These are phyloP conservation scores for Penicillium sp. DNA, from an alignment of 2,329 filamentous ascomycete genomes.

Conservation along the genomic window DNA sequence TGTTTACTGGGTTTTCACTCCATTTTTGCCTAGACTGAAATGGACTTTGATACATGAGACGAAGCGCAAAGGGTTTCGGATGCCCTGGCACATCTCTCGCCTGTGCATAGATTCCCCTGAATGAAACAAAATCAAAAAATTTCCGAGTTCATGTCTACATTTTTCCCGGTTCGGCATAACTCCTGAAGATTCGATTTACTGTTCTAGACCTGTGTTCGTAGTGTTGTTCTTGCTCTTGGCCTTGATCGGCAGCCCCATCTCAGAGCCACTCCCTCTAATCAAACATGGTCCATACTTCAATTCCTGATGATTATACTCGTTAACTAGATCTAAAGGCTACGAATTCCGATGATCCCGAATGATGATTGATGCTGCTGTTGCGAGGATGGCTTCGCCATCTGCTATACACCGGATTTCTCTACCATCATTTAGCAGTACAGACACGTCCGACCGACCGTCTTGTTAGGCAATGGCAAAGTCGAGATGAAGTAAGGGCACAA, in stretches of 20 bases:
- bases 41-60: slow-evolving; percentile 41
- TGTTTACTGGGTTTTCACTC: slow-evolving; percentile 37
- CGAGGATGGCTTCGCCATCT: neutral
- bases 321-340: neutral
- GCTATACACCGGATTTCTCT: neutral
- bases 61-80: slow-evolving; percentile 41
- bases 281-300: neutral
- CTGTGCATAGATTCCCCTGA: slow-evolving; percentile 48
- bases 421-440: slow-evolving; percentile 42
- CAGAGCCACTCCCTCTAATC: too few relatives aligned
- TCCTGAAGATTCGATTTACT: neutral
- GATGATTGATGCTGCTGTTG: neutral
- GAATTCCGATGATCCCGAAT: neutral
- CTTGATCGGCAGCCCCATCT: neutral
- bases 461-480: slow-evolving; percentile 63
- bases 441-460: slow-evolving; percentile 81
- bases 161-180: neutral
- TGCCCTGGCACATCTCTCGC: slow-evolving; percentile 40
- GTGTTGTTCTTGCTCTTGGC: neutral
- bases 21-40: slow-evolving; percentile 33
- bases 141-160: slow-evolving; percentile 28
- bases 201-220: neutral
- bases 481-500: slow-evolving; percentile 65
- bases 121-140: slow-evolving; percentile 45
- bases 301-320: too few relatives aligned